phyloP scores from a whole-genome alignment of 2,329 filamentous ascomycete genomes.

The Ceratocystis cacaofunesta region DNA sequence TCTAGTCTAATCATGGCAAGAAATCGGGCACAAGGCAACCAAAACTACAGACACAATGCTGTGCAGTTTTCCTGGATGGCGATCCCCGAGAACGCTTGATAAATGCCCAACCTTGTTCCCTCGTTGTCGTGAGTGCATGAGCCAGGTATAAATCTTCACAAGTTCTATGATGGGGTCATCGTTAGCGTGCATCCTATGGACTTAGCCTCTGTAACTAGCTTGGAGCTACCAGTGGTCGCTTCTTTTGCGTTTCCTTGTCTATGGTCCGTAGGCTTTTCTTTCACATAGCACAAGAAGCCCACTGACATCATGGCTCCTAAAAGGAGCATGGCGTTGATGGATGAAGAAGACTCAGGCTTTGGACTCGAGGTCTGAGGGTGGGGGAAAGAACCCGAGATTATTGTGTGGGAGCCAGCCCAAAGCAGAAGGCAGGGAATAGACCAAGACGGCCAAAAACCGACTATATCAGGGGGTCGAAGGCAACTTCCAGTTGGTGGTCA shows the following conservation, averaged over 20 bases:
- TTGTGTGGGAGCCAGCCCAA: neutral
- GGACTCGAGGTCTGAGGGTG: neutral
- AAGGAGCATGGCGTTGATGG: neutral
- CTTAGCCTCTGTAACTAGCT: too few species aligned
- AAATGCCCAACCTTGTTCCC: neutral
- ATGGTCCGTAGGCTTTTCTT: neutral
- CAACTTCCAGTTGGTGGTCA: neutral
- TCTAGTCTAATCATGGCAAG: neutral
- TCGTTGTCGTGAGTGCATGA: too few species aligned
- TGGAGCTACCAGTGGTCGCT: too few species aligned
- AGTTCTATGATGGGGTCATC: too few species aligned
- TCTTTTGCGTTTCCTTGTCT: too few species aligned
- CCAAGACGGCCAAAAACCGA: neutral
- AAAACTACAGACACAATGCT: neutral
- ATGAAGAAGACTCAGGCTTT: neutral
- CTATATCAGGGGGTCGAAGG: too few species aligned
- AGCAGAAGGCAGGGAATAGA: neutral
- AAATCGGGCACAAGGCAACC: neutral
- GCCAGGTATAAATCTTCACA: too few species aligned
- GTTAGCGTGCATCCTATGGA: too few species aligned
- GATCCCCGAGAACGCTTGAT: neutral
- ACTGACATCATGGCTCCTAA: neutral
- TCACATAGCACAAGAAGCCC: neutral
- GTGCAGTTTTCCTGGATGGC: neutral
- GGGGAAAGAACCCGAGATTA: neutral